These are phyloP conservation scores for Endotrypanum monterogeii DNA, from an alignment of 208 protist genomes.

Conservation along the genomic window DNA sequence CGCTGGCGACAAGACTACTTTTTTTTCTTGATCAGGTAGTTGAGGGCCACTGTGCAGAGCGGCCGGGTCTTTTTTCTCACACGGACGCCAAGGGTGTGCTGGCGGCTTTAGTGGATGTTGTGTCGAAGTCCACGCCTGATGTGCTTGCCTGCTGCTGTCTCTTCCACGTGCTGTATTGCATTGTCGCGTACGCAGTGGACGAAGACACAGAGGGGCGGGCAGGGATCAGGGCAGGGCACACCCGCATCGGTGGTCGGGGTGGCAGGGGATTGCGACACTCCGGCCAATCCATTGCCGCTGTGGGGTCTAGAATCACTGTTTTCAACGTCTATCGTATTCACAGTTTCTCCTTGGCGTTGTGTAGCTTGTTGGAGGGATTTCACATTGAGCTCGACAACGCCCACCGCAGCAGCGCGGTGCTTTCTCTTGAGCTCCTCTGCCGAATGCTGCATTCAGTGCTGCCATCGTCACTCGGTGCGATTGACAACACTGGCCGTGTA, in stretches of 20 bases:
- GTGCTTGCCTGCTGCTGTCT: conserved; percentile 21
- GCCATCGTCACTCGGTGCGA: conserved; percentile 18
- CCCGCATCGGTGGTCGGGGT: background rate
- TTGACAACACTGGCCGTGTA: conserved; percentile 33
- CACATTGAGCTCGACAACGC: background rate
- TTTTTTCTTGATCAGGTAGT: conserved; percentile 25
- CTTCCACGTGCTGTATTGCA: conserved; percentile 26
- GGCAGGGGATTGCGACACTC: background rate
- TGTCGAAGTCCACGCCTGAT: conserved; percentile 24
- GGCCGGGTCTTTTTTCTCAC: conserved; percentile 8
- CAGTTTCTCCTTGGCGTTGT: conserved; percentile 35
- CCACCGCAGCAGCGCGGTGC: conserved; percentile 17
- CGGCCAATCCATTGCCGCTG: background rate
- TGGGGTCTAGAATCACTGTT: background rate
- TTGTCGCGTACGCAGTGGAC: conserved; percentile 25
- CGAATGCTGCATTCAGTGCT: conserved; percentile 29
- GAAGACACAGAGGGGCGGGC: background rate
- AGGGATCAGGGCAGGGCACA: too few species aligned
- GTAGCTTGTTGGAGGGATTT: conserved; percentile 39
- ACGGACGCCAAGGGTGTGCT: conserved; percentile 15
- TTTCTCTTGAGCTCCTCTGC: conserved; percentile 23
- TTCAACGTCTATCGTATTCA: conserved; percentile 26
- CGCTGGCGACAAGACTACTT: conserved; percentile 6
- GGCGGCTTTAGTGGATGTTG: conserved; percentile 5
- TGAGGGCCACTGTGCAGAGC: conserved; percentile 9